These are phyloP conservation scores for Aspergillus brunneoviolaceus DNA, from an alignment of 2,329 filamentous ascomycete genomes.

Conservation along the genomic window DNA sequence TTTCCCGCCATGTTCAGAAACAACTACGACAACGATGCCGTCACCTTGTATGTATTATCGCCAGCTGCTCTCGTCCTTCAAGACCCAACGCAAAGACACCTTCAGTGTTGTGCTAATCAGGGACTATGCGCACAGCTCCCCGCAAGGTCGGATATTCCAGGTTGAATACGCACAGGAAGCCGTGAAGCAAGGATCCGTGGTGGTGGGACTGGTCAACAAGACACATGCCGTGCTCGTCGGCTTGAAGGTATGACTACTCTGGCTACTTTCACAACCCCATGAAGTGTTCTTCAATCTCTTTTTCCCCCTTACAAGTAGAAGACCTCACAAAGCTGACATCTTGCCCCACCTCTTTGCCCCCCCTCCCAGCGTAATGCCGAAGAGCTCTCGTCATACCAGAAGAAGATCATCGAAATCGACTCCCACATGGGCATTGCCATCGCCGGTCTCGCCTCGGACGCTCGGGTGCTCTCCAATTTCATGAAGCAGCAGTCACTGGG, in stretches of 20 bases:
- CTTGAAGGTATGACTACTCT: constrained; percentile 69
- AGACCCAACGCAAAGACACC: constrained; percentile 9
- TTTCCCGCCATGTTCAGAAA: constrained; percentile 82
- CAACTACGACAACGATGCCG: constrained; percentile 99
- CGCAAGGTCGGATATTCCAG: constrained; percentile 98
- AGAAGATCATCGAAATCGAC: constrained; percentile 97
- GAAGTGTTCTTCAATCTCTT: neutral
- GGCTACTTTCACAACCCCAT: neutral
- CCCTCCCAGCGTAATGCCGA: constrained; percentile 82
- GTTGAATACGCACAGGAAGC: constrained; percentile 99
- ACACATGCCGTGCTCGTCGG: constrained; percentile 95
- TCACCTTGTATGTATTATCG: constrained; percentile 74
- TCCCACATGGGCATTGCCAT: constrained; percentile 94
- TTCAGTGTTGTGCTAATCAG: constrained; percentile 15
- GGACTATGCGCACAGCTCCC: constrained; percentile 64
- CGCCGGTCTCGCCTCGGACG: constrained; percentile 93
- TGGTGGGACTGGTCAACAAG: constrained; percentile 96
- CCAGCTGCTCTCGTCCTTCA: constrained; percentile 39
- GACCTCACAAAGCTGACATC: constrained; percentile 7
- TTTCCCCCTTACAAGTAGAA: neutral
- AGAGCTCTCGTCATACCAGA: constrained; percentile 99
- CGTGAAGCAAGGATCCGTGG: constrained; percentile 97
- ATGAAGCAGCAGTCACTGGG: constrained; percentile 99
- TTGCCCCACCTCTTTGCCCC: constrained; percentile 1
- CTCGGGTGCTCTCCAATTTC: constrained; percentile 98